These are phyloP conservation scores for Kappamyces sp. DNA, from an alignment of 192 early-diverging fungal genomes.

Conservation along the genomic window DNA sequence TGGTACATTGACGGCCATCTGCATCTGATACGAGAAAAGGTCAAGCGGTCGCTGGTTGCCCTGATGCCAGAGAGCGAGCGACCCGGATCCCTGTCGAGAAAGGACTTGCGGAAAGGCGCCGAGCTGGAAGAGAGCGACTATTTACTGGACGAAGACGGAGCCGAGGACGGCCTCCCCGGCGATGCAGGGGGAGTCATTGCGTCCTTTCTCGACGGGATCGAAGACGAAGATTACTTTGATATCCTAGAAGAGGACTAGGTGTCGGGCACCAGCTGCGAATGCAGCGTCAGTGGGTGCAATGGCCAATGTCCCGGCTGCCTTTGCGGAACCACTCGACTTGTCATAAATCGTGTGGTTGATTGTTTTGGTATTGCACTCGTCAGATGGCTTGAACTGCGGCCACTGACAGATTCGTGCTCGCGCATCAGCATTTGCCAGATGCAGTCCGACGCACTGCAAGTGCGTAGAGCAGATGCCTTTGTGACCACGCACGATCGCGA, in stretches of 20 bases:
- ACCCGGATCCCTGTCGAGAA: not conserved
- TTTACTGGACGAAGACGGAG: not conserved
- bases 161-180: not conserved
- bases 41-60: not conserved
- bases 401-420: too few species aligned
- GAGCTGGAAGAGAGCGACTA: not conserved
- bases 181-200: too few species aligned
- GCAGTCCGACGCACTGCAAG: too few species aligned
- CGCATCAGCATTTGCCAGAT: too few species aligned
- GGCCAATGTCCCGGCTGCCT: not conserved
- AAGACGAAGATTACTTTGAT: slow-evolving; percentile 9
- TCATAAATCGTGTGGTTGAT: too few species aligned
- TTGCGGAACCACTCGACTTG: too few species aligned
- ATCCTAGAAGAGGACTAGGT: slow-evolving; percentile 7
- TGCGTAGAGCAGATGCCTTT: too few species aligned
- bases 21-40: slow-evolving; percentile 1
- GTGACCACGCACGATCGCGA: too few species aligned
- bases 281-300: not conserved
- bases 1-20: slow-evolving; percentile 14
- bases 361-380: too few species aligned
- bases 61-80: not conserved
- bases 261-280: not conserved
- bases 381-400: too few species aligned
- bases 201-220: too few species aligned
- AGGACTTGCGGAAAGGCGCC: not conserved